Conservation (phyloP, 192 early-diverging fungal species). For the Umbelopsis vinacea region DNA sequence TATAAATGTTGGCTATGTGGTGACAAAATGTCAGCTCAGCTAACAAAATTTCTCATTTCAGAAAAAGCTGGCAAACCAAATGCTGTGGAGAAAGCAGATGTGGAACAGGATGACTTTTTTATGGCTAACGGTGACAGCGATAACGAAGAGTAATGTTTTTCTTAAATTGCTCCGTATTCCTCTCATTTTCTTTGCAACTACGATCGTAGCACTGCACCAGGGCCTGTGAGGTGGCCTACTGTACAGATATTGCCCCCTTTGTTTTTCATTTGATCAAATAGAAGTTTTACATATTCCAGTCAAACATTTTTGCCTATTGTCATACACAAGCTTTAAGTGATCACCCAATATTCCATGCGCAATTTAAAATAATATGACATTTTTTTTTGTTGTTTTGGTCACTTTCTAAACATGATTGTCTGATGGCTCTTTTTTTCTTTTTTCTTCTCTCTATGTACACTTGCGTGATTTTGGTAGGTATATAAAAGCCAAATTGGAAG, state of each 20-base stretch:
- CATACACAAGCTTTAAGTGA: background rate
- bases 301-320: background rate
- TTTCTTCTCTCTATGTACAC: background rate
- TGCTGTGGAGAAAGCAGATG: background rate
- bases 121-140: background rate
- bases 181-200: background rate
- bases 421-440: background rate
- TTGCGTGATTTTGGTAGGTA: background rate
- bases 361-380: slow-evolving; percentile 1
- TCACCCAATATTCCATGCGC: background rate
- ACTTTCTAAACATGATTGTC: background rate
- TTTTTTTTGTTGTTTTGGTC: background rate
- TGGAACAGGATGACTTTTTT: slow-evolving; percentile 15
- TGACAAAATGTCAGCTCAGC: background rate
- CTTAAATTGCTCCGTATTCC: background rate
- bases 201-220: background rate
- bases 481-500: slow-evolving; percentile 2
- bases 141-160: background rate
- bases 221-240: background rate
- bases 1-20: background rate
- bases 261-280: background rate
- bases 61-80: background rate
- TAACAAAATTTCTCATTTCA: background rate
- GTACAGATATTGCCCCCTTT: background rate
- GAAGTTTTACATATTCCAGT: background rate